A percentile compares a stretch with the other conserved stretches of the same genome.
Conservation (phyloP, 2,329 filamentous ascomycete species). For the Balansia obtecta region DNA sequence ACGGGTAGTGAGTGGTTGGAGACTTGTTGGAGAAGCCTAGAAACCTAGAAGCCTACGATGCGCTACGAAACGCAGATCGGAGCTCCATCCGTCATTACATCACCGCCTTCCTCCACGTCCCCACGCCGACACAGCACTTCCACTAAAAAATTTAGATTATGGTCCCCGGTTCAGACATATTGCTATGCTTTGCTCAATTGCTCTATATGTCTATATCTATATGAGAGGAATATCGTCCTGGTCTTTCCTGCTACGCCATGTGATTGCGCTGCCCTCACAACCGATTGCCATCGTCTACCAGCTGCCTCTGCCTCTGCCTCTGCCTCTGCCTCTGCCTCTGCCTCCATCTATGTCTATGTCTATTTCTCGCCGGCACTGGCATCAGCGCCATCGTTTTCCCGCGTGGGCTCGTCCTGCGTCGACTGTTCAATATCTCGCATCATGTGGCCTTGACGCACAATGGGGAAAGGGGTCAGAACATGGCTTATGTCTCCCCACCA, state of each 20-base stretch:
- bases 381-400: conserved; percentile 10
- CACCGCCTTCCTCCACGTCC: background rate
- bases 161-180: background rate
- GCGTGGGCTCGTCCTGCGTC: conserved; percentile 21
- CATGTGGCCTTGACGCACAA: conserved; percentile 43
- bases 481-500: conserved; percentile 65
- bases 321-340: too few relatives aligned
- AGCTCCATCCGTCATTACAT: background rate
- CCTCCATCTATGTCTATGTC: too few relatives aligned
- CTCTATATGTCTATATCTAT: background rate
- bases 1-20: too few relatives aligned
- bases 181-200: background rate
- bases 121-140: background rate
- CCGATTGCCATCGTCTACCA: background rate
- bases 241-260: background rate
- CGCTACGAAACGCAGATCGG: background rate
- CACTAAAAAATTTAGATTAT: background rate
- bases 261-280: too few relatives aligned
- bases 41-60: background rate
- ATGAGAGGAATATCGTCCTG: background rate
- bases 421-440: conserved; percentile 33
- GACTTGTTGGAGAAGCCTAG: too few relatives aligned
- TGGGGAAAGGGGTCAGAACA: conserved; percentile 55
- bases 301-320: background rate
- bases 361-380: background rate